Conservation (phyloP, 495 filamentous ascomycete species). For the Xylaria castorea region DNA sequence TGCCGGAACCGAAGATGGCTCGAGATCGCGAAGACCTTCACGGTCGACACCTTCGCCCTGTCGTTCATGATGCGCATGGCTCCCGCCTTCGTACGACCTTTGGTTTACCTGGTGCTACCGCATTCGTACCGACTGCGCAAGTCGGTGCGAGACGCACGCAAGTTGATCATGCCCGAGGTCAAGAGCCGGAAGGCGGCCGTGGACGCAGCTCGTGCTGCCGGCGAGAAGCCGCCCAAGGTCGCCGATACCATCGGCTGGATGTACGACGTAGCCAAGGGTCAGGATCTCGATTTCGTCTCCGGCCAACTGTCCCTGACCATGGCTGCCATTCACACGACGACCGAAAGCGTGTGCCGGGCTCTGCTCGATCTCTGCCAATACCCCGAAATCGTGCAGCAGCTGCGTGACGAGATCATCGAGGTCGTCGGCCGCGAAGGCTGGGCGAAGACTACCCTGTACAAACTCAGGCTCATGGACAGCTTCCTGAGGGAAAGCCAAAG, state of each 20-base stretch:
- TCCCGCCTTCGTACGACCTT: conserved; percentile 45
- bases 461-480: conserved; percentile 60
- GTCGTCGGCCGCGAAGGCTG: conserved; percentile 47
- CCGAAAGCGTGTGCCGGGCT: conserved; percentile 44
- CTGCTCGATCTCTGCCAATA: conserved; percentile 49
- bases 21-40: conserved; percentile 50
- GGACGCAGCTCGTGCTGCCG: conserved; percentile 36
- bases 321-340: conserved; percentile 48
- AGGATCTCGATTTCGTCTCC: conserved; percentile 38
- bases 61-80: conserved; percentile 42
- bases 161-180: conserved; percentile 46
- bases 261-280: conserved; percentile 38
- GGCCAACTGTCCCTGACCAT: conserved; percentile 42
- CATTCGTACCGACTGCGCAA: conserved; percentile 36
- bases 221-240: conserved; percentile 40
- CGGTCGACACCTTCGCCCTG: conserved; percentile 44
- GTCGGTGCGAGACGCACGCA: conserved; percentile 41
- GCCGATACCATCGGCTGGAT: conserved; percentile 48
- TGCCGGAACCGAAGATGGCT: conserved; percentile 56
- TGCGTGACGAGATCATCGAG: conserved; percentile 49
- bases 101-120: conserved; percentile 45
- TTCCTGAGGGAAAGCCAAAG: conserved; percentile 54
- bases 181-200: conserved; percentile 37
- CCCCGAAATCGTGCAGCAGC: conserved; percentile 45
- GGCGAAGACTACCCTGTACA: conserved; percentile 56